These are phyloP conservation scores for Lepidium aucheri DNA, from an alignment of 345 rosid genomes.

Conservation along the genomic window DNA sequence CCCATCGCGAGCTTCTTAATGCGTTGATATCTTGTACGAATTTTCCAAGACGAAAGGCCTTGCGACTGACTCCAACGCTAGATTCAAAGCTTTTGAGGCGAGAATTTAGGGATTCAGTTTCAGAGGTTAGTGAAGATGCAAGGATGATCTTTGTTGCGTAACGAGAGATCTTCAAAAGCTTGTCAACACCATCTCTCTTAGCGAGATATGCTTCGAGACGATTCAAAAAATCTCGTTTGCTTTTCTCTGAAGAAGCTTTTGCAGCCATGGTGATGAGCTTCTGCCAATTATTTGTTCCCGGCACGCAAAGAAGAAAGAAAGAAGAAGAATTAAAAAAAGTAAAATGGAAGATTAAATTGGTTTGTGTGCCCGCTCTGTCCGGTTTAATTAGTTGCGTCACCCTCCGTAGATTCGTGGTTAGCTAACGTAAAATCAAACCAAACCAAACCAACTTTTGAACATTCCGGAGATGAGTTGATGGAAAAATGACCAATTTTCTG, in stretches of 20 bases:
- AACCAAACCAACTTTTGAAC: too few species aligned
- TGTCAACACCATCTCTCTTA: slow-evolving; percentile 85
- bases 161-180: slow-evolving; percentile 81
- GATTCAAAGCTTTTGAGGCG: slow-evolving; percentile 82
- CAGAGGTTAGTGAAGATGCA: slow-evolving; percentile 51
- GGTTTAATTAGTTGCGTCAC: too few species aligned
- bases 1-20: slow-evolving; percentile 41
- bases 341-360: background rate
- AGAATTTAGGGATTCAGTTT: slow-evolving; percentile 27
- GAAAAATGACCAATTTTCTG: too few species aligned
- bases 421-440: too few species aligned
- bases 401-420: too few species aligned
- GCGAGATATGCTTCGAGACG: slow-evolving; percentile 76
- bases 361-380: slow-evolving; percentile 2
- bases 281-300: background rate
- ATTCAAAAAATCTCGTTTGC: slow-evolving; percentile 43
- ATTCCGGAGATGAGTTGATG: too few species aligned
- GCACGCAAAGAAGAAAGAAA: background rate
- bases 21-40: slow-evolving; percentile 83
- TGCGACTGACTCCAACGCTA: slow-evolving; percentile 90
- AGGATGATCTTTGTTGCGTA: slow-evolving; percentile 81
- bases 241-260: slow-evolving; percentile 6
- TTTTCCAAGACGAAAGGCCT: slow-evolving; percentile 92
- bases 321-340: background rate
- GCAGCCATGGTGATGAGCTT: slow-evolving; percentile 11